Evolutionary conservation across 225 moss, liverwort and hornwort species (phyloP), one percentile per base, ranked within the genome.

Genomic region (Thuidium tamariscinum): DNA sequence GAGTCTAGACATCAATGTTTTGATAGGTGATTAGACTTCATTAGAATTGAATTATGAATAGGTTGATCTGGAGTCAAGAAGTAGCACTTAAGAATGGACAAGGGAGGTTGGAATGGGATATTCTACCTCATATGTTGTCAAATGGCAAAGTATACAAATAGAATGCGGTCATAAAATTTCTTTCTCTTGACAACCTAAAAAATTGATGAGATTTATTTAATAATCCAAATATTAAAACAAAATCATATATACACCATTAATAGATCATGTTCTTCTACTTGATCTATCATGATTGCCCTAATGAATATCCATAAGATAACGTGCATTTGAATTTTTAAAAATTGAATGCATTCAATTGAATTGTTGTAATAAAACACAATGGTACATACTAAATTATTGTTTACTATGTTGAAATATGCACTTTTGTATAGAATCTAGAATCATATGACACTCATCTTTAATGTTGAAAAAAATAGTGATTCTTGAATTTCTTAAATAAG

Each of bases 101-200:
- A 12, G n/a, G n/a, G 36, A 1, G 3, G 20, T 11, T 0, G 6
- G 0, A 13, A 39, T 23, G 39, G 23, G 7, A 6, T 4, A 0
- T 41, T 69, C 26, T 15, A 41, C 25, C 5, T 69, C 4, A 26
- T 14, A 8, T 26, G 26, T 26, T 1, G 1, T 42, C 5, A 16
- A 70, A 70, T 70, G 16, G 16, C 70, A 42, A 70, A 5, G 0
- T 70, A 0, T 2, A 3, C 42, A 42, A 70, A 27, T 70, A 16
- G 16, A 71, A 44, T 29, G 10, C 1, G 16, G 2, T 70, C 9
- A 26, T 0, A 0, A 42, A 70, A 16, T 15, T 12, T 16, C 8
- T 8, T 41, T 69, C 0, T 42, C 2, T 70, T 26, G 5, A 9
- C 3, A 8, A 1, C 5, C 2, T 0, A 17, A 44, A 16, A 17